Percentiles rank a stretch among this genome's conserved stretches.
Conservation (phyloP, 2,329 filamentous ascomycete species). For the Colletotrichum cereale region DNA sequence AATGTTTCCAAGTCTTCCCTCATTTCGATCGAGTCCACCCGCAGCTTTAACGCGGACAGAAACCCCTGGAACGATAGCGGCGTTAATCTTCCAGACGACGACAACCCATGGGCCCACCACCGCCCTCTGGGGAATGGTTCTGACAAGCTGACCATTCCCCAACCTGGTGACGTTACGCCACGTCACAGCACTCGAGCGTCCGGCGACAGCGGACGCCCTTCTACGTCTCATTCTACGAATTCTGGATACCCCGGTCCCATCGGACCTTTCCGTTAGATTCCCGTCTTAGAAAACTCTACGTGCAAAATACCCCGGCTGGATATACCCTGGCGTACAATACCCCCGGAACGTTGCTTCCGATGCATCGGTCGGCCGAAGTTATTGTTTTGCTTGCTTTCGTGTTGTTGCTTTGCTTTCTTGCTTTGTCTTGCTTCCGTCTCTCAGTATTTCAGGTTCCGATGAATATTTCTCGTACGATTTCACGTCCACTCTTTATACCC, state of each 20-base stretch:
- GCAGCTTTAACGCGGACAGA: slow-evolving; percentile 89
- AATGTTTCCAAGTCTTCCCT: slow-evolving; percentile 95
- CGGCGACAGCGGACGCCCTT: slow-evolving; percentile 91
- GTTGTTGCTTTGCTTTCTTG: slow-evolving; percentile 46
- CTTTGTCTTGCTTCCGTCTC: slow-evolving; percentile 44
- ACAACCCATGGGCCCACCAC: slow-evolving; percentile 73
- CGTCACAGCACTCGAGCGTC: slow-evolving; percentile 87
- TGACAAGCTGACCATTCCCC: slow-evolving; percentile 74
- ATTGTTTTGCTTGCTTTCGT: slow-evolving; percentile 50
- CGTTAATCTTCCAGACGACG: slow-evolving; percentile 92
- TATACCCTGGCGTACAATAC: slow-evolving; percentile 75
- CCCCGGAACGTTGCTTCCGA: slow-evolving; percentile 57
- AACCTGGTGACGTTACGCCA: slow-evolving; percentile 85
- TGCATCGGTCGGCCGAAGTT: slow-evolving; percentile 61
- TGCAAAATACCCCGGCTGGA: slow-evolving; percentile 73
- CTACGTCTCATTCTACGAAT: slow-evolving; percentile 94
- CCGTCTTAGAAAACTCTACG: slow-evolving; percentile 61
- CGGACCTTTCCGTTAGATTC: slow-evolving; percentile 87
- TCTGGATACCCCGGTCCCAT: slow-evolving; percentile 96
- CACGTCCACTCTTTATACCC: slow-evolving; percentile 43
- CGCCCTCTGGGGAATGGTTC: slow-evolving; percentile 75
- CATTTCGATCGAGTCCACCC: slow-evolving; percentile 94
- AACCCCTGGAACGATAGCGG: slow-evolving; percentile 99
- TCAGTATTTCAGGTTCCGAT: slow-evolving; percentile 38
- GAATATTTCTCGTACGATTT: slow-evolving; percentile 43